phyloP scores from a whole-genome alignment of 805 yeast genomes.

The Kazachstania viticola region DNA sequence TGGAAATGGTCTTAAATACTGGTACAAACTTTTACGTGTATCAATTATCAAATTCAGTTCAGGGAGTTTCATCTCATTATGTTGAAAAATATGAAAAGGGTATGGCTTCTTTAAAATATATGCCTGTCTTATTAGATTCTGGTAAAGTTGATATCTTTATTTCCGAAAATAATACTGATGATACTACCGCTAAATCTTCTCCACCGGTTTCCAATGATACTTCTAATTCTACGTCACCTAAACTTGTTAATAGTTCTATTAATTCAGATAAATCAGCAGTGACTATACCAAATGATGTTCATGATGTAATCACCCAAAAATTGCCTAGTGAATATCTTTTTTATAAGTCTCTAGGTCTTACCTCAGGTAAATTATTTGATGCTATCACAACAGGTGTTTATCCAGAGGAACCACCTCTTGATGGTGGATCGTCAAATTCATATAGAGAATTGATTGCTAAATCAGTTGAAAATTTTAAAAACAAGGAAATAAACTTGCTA shows the following conservation, averaged over 20 bases:
- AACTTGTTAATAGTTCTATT: background rate
- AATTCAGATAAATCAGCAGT: background rate
- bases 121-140: constrained; percentile 58
- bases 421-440: constrained; percentile 45
- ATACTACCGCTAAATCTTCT: background rate
- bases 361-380: constrained; percentile 45
- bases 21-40: constrained; percentile 37
- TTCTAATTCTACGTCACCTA: background rate
- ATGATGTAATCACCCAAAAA: constrained; percentile 71
- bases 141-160: constrained; percentile 58
- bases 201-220: background rate
- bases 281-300: constrained; percentile 61
- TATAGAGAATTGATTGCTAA: constrained; percentile 44
- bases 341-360: constrained; percentile 68
- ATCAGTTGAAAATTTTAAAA: constrained; percentile 38
- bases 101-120: constrained; percentile 50
- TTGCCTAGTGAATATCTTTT: constrained; percentile 78
- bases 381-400: constrained; percentile 54
- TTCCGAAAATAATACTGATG: constrained; percentile 21
- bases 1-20: constrained; percentile 31
- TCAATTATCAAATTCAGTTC: constrained; percentile 28
- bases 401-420: constrained; percentile 55
- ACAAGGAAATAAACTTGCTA: constrained; percentile 52
- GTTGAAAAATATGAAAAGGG: constrained; percentile 53
- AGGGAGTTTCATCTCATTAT: constrained; percentile 28